These are phyloP conservation scores for Pestalotiopsis fici DNA, from an alignment of 2,329 filamentous ascomycete genomes.

Conservation along the genomic window DNA sequence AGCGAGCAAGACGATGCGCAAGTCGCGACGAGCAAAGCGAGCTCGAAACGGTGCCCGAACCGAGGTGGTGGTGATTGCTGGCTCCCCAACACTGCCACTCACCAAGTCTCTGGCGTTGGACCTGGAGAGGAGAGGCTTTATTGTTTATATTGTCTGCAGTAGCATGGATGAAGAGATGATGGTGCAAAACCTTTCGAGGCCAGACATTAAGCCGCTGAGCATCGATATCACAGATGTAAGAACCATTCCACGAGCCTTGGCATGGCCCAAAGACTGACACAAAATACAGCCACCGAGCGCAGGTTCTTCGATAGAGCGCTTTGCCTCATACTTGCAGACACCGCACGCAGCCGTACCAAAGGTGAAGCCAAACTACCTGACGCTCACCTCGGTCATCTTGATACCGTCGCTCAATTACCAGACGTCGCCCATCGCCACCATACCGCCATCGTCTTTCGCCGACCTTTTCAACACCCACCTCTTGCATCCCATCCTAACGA, in stretches of 20 bases:
- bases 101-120: constrained; percentile 83
- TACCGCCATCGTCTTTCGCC: constrained; percentile 81
- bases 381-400: constrained; percentile 78
- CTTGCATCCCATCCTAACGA: constrained; percentile 83
- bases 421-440: constrained; percentile 80
- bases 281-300: constrained; percentile 62
- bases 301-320: constrained; percentile 69
- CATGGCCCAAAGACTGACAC: neutral
- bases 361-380: constrained; percentile 73
- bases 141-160: constrained; percentile 87
- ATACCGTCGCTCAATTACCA: constrained; percentile 82
- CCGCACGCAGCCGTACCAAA: constrained; percentile 77
- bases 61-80: constrained; percentile 86
- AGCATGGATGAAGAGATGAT: constrained; percentile 82
- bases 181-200: constrained; percentile 73
- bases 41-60: constrained; percentile 81
- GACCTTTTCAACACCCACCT: constrained; percentile 92
- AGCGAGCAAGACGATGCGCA: constrained; percentile 58
- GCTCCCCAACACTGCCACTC: constrained; percentile 82
- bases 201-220: constrained; percentile 79
- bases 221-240: constrained; percentile 81
- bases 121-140: constrained; percentile 86
- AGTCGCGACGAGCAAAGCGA: constrained; percentile 73
- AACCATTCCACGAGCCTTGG: constrained; percentile 13
- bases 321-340: constrained; percentile 69